phyloP scores from a whole-genome alignment of 495 filamentous ascomycete species.

The Aspergillus mulundensis region DNA sequence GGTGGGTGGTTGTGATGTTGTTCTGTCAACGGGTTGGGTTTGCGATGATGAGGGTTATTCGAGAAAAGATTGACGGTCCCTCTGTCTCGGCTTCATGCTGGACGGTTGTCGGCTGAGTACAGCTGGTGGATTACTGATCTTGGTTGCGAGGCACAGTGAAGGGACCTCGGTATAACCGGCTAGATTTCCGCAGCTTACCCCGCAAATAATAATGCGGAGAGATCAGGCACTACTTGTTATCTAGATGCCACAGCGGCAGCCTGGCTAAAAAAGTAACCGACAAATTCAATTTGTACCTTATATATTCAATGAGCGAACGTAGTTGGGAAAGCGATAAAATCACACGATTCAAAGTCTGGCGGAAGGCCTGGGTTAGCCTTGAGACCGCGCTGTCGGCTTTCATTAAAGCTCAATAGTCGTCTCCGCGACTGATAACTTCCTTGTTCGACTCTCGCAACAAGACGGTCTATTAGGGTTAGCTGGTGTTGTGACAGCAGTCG shows the following conservation, averaged over 20 bases:
- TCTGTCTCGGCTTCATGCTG: background rate
- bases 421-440: conserved; percentile 45
- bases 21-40: background rate
- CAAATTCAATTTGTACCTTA: background rate
- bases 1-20: background rate
- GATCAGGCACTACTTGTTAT: background rate
- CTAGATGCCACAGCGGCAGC: background rate
- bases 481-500: background rate
- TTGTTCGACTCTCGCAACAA: conserved; percentile 40
- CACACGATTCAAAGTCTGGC: background rate
- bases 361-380: background rate
- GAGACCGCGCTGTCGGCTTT: background rate
- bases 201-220: background rate
- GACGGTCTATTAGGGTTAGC: conserved; percentile 34
- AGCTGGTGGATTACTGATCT: background rate
- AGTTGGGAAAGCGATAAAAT: background rate
- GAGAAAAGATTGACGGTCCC: background rate
- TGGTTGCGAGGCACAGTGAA: background rate
- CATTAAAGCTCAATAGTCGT: conserved; percentile 37
- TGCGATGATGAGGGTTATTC: background rate
- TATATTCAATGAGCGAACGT: background rate
- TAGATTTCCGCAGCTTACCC: background rate
- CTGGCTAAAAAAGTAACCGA: background rate
- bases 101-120: background rate
- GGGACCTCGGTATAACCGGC: background rate